Percentiles rank a stretch among this genome's conserved stretches.
phyloP scores from a whole-genome alignment of 768 basidiomycete genomes.

The Leccinum pellstonianum region DNA sequence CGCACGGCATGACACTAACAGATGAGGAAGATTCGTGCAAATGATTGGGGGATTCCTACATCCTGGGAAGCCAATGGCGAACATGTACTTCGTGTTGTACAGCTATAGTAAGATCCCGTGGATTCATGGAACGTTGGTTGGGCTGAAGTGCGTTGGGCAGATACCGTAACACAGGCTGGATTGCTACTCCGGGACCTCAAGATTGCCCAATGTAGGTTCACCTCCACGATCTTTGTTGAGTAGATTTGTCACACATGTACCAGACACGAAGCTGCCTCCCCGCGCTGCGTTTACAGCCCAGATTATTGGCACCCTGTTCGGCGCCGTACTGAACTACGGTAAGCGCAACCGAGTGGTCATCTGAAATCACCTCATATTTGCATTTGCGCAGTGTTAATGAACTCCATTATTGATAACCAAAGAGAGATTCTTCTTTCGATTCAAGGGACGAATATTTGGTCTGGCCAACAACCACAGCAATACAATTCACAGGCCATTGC shows the following conservation, averaged over 20 bases:
- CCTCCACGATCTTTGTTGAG: slow-evolving; percentile 26
- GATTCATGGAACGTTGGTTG: slow-evolving; percentile 40
- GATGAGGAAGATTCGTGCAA: slow-evolving; percentile 31
- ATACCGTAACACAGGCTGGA: slow-evolving; percentile 49
- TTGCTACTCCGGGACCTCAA: slow-evolving; percentile 59
- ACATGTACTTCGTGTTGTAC: slow-evolving; percentile 44
- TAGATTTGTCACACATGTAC: slow-evolving; percentile 37
- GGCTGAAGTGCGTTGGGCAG: slow-evolving; percentile 35
- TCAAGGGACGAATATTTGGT: slow-evolving; percentile 46
- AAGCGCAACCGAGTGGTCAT: slow-evolving; percentile 42
- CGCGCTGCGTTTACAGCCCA: slow-evolving; percentile 65
- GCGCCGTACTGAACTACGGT: slow-evolving; percentile 46
- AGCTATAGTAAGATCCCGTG: slow-evolving; percentile 41
- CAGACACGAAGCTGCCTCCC: slow-evolving; percentile 59
- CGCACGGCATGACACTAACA: background rate
- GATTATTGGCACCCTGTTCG: slow-evolving; percentile 34
- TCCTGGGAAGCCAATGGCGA: slow-evolving; percentile 42
- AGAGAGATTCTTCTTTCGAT: slow-evolving; percentile 52
- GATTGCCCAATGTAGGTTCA: slow-evolving; percentile 30
- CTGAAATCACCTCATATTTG: slow-evolving; percentile 45
- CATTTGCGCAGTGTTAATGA: slow-evolving; percentile 43
- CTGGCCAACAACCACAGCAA: slow-evolving; percentile 32
- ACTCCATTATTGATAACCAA: slow-evolving; percentile 52
- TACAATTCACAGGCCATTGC: slow-evolving; percentile 37
- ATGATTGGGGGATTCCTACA: slow-evolving; percentile 39